phyloP scores from a whole-genome alignment of 495 filamentous ascomycete genomes.

The Penicillium nucicola region DNA sequence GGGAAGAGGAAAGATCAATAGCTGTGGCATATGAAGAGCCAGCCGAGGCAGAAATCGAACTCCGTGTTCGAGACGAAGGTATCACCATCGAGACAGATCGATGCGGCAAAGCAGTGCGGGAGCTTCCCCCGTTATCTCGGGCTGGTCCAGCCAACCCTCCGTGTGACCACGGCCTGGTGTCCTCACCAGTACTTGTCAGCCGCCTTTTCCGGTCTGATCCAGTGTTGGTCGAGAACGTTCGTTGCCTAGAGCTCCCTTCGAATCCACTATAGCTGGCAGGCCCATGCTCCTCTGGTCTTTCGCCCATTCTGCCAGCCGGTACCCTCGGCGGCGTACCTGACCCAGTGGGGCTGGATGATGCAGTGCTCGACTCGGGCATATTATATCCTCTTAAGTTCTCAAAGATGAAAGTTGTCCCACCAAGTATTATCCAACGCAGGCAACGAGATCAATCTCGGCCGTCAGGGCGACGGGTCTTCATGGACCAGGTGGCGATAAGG shows the following conservation, averaged over 20 bases:
- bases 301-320: background rate
- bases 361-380: conserved; percentile 12
- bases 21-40: conserved; percentile 35
- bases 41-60: conserved; percentile 3
- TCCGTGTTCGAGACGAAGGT: conserved; percentile 17
- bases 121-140: background rate
- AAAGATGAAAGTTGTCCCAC: background rate
- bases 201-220: conserved; percentile 39
- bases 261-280: background rate
- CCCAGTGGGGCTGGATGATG: conserved; percentile 5
- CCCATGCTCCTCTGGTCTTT: conserved; percentile 7
- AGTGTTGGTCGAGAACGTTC: conserved; percentile 13
- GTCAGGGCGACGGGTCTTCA: conserved; percentile 29
- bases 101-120: conserved; percentile 11
- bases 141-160: conserved; percentile 15
- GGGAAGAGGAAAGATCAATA: conserved; percentile 38
- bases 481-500: conserved; percentile 27
- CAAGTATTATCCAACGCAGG: conserved; percentile 2
- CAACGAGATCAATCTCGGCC: conserved; percentile 47
- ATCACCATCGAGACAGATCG: conserved; percentile 19
- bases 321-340: background rate
- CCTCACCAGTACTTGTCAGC: conserved; percentile 27
- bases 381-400: background rate
- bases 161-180: conserved; percentile 23
- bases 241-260: conserved; percentile 12